Percentiles rank a stretch among this genome's conserved stretches.
These are phyloP conservation scores for Rehmannia glutinosa DNA, from an alignment of 257 asterid genomes.

Conservation along the genomic window DNA sequence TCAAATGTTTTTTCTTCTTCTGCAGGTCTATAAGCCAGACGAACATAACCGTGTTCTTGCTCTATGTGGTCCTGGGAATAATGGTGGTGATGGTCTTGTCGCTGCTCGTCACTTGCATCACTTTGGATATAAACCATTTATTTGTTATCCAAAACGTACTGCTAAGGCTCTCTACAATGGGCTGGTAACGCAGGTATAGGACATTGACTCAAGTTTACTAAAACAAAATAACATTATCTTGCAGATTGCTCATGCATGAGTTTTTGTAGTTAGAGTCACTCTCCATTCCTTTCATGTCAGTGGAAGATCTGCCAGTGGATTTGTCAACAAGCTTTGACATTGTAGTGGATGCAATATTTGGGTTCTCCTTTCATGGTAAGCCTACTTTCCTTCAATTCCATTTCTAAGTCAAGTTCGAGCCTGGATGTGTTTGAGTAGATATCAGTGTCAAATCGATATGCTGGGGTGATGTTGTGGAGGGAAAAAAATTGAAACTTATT, in stretches of 20 bases:
- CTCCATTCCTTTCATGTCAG: slow-evolving; percentile 74
- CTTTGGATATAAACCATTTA: slow-evolving; percentile 70
- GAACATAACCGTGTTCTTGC: slow-evolving; percentile 67
- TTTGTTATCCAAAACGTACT: slow-evolving; percentile 89
- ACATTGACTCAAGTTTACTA: slow-evolving; percentile 1
- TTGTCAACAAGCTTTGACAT: slow-evolving; percentile 67
- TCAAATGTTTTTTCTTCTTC: not conserved
- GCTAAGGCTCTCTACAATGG: slow-evolving; percentile 73
- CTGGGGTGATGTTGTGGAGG: not conserved
- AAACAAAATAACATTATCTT: slow-evolving; percentile 3
- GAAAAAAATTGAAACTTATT: not conserved
- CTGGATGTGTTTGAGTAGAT: slow-evolving; percentile 1
- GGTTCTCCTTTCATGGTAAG: slow-evolving; percentile 91
- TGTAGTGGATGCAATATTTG: slow-evolving; percentile 85
- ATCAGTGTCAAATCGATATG: slow-evolving; percentile 11
- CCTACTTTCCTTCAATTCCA: not conserved
- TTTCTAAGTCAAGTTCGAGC: slow-evolving; percentile 2
- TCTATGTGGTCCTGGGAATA: slow-evolving; percentile 93
- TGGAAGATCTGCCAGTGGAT: slow-evolving; percentile 73
- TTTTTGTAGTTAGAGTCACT: slow-evolving; percentile 80
- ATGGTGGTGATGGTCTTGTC: slow-evolving; percentile 97
- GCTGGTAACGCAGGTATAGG: slow-evolving; percentile 76
- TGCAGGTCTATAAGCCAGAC: slow-evolving; percentile 68
- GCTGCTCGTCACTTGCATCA: slow-evolving; percentile 95
- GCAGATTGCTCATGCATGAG: slow-evolving; percentile 28